Base-by-base conservation (phyloP, 495 filamentous ascomycete genomes). In the Hypoxylon lienhwacheense region DNA sequence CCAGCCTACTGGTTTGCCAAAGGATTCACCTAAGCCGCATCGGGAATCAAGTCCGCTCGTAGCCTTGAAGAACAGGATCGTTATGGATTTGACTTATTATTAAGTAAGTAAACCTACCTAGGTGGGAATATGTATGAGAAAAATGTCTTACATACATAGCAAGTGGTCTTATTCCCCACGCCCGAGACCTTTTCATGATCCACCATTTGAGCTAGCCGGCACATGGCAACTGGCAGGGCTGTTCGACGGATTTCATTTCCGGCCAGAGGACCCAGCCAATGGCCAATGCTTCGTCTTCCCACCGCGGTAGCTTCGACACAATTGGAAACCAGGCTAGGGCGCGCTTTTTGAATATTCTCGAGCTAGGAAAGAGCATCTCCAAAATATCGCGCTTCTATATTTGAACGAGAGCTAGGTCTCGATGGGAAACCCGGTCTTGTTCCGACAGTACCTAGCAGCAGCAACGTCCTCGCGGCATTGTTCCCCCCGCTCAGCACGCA, bases 191-290 rank as follows among this genome's bases (percentile, higher is more conserved):
- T 17, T 43, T 17, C 20, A 24, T 52, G 51, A 51, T 52, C 52
- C 58, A 55, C 51, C 36, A 5, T 42, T 12, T 17, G 42, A 24
- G 6, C 36, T 44, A 48, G 36, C 41, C 21, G 56, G 33, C 52
- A 56, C 58, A 56, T 61, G 58, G 52, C 47, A 56, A 47, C 34
- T 36, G 7, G 42, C 58, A 61, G 43, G 58, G 52, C 58, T 61
- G 22, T 11, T 51, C 44, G 52, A 39, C 41, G 37, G 47, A 53
- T 42, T 36, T 61, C 58, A 56, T 56, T 39, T 61, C 58, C 52
- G 58, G 11, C 33, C 17, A 52, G 47, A 56, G 58, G 52, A 56
- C 39, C n/a, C 46, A 61, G 42, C 36, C 12, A n/a, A n/a, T 40
- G 34, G 21, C 22, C 48, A 29, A 29, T 41, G 29, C 26, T 36